Evolutionary conservation across 2,329 filamentous ascomycete genomes (phyloP).

Genomic region (Sporothrix curviconia): DNA sequence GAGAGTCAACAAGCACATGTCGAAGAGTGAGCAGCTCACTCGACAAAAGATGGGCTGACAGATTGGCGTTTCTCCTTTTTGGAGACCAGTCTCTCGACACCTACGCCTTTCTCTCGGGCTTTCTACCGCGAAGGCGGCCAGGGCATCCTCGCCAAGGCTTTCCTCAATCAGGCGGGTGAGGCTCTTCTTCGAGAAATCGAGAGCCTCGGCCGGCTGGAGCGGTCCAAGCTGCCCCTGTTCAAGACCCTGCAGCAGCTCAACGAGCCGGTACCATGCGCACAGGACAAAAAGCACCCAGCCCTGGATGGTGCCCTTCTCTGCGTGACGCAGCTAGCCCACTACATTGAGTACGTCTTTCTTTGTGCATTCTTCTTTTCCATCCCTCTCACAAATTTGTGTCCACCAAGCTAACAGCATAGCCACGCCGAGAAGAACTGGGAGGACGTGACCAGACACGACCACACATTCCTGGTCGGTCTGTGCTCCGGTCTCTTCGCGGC

Average conservation of each 20-base stretch:
- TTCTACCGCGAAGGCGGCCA: conserved; percentile 40
- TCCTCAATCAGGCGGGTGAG: conserved; percentile 52
- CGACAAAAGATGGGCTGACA: conserved; percentile 37
- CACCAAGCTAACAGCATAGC: conserved; percentile 31
- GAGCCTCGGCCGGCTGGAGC: conserved; percentile 48
- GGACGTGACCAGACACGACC: conserved; percentile 42
- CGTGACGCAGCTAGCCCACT: conserved; percentile 60
- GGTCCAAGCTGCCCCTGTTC: conserved; percentile 55
- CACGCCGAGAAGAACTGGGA: conserved; percentile 49
- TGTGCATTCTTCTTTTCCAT: neutral
- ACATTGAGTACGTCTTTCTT: conserved; percentile 52
- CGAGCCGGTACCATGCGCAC: conserved; percentile 55
- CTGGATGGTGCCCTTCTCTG: conserved; percentile 60
- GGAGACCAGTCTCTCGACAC: conserved; percentile 67
- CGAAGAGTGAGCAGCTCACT: neutral
- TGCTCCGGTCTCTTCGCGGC: conserved; percentile 67
- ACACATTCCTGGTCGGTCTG: conserved; percentile 55
- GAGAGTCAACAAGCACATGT: conserved; percentile 6
- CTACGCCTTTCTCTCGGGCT: conserved; percentile 53
- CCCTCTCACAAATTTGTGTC: neutral
- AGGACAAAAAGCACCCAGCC: conserved; percentile 51
- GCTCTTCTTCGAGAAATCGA: conserved; percentile 56
- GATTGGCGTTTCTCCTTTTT: conserved; percentile 55
- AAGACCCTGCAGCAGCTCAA: conserved; percentile 57
- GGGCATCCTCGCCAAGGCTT: conserved; percentile 51